These are phyloP conservation scores for Papilionanthe hybrid DNA, from an alignment of 116 monocot species.

Conservation along the genomic window DNA sequence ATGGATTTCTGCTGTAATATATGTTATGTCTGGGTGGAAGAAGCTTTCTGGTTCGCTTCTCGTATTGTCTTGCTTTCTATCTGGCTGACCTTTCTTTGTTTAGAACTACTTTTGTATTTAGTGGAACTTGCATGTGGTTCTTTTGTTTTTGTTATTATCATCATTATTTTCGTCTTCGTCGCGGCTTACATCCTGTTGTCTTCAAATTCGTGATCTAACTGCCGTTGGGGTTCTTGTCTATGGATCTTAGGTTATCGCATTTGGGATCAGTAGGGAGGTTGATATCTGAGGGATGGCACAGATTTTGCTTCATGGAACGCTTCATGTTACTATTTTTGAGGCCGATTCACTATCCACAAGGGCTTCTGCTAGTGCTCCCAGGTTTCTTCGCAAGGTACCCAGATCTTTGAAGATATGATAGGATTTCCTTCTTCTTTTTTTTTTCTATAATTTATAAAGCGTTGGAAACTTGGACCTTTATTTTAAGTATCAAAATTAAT, in stretches of 20 bases:
- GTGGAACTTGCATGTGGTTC: too few species aligned
- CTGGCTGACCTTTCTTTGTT: neutral
- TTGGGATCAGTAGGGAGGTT: neutral
- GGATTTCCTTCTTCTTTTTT: neutral
- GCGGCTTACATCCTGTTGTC: neutral
- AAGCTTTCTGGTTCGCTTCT: neutral
- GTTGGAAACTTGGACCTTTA: neutral
- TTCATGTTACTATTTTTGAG: slow-evolving; percentile 24
- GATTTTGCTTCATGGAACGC: slow-evolving; percentile 28
- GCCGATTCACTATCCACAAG: slow-evolving; percentile 14
- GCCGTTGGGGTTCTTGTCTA: neutral
- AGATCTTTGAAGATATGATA: neutral
- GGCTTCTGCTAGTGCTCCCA: slow-evolving; percentile 10
- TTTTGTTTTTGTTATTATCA: too few species aligned
- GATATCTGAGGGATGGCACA: slow-evolving; percentile 14
- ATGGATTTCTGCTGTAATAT: neutral
- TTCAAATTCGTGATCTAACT: slow-evolving; percentile 2
- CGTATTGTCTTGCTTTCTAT: neutral
- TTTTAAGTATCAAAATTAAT: neutral
- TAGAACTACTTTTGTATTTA: neutral
- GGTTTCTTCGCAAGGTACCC: slow-evolving; percentile 23
- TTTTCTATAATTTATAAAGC: neutral
- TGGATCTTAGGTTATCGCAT: neutral
- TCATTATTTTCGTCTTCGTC: too few species aligned
- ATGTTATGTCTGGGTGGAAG: neutral